Conservation (phyloP, 345 rosid species). For the Geranium brycei region DNA sequence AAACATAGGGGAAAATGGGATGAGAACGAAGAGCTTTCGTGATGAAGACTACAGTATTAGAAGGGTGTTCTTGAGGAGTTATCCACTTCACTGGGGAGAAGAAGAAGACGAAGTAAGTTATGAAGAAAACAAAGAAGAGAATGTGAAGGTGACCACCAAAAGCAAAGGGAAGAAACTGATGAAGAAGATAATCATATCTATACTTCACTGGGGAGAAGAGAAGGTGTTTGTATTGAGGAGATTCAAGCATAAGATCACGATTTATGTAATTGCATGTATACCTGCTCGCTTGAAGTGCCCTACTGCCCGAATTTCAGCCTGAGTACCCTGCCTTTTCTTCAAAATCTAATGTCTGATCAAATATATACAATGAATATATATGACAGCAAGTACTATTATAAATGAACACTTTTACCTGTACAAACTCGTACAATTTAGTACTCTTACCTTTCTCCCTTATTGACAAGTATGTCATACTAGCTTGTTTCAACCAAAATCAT, state of each 20-base stretch:
- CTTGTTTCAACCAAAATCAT: neutral
- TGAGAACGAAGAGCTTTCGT: slow-evolving; percentile 28
- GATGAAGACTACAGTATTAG: slow-evolving; percentile 29
- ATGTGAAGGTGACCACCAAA: neutral
- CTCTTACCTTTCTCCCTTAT: neutral
- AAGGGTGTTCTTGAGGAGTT: slow-evolving; percentile 44
- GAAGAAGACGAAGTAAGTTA: slow-evolving; percentile 11
- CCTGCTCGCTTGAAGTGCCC: slow-evolving; percentile 19
- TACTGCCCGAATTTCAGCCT: slow-evolving; percentile 19
- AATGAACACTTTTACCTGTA: neutral
- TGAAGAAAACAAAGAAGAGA: slow-evolving; percentile 12
- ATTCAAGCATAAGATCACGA: slow-evolving; percentile 27
- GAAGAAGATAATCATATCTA: slow-evolving; percentile 28
- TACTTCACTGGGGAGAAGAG: slow-evolving; percentile 30
- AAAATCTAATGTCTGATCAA: slow-evolving; percentile 7
- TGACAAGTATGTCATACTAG: neutral
- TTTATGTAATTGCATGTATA: slow-evolving; percentile 26
- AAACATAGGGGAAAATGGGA: slow-evolving; percentile 15
- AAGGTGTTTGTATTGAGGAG: slow-evolving; percentile 29
- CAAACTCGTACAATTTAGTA: neutral
- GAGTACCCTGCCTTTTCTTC: slow-evolving; percentile 7
- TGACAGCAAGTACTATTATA: neutral
- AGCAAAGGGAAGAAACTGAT: slow-evolving; percentile 16
- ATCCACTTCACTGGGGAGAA: slow-evolving; percentile 35
- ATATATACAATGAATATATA: slow-evolving; percentile 7